Base-by-base conservation (phyloP, 1,284 basidiomycete species). In the Apiotrichum porosum region DNA sequence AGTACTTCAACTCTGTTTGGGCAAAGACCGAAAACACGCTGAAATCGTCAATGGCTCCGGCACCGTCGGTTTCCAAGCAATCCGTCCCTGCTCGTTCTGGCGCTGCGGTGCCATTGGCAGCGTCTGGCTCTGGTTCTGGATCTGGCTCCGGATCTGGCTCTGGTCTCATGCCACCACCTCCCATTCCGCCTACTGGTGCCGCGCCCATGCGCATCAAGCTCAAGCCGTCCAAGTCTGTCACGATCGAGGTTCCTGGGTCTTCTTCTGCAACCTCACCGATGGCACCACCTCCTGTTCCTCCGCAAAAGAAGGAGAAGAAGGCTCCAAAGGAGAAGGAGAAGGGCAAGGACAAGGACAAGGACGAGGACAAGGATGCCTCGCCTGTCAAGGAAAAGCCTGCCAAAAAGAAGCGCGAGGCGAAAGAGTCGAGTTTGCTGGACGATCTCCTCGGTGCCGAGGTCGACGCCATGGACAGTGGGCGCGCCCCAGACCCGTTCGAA, bases 1-100 rank as follows among this genome's bases (percentile, higher is more conserved):
- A 77, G 2, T 84, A 85, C 60, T 97, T 97, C 63, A 85, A 92
- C 53, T 87, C 85, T 71, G 63, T 62, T 1, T 71, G 64, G 66
- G 36, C 44, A 17, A 64, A 63, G 52, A 68, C 63, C 15, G 66
- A 69, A 45, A 57, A 56, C 21, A 71, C 65, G 3, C 51, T 68
- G 13, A 61, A 54, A 42, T 49, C 75, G 46, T 44, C 49, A 6
- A 28, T 28, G 26, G 26, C 26, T 6, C 26, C 26, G 6, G 8
- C 26, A 12, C 26, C 26, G 26, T 28, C 26, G 8, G 12, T 28
- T 6, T 28, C 26, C 26, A 28, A 28, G 26, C 8, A 6, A 12
- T 28, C 26, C 12, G 26, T 28, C 26, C 26, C 26, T 28, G 26
- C n/a, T n/a, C n/a, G n/a, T n/a, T n/a, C n/a, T 28, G 26, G 26